A percentile compares a stretch with the other conserved stretches of the same genome.
These are phyloP conservation scores for Solanum aculeatissimum DNA, from an alignment of 305 asterid genomes.

Conservation along the genomic window DNA sequence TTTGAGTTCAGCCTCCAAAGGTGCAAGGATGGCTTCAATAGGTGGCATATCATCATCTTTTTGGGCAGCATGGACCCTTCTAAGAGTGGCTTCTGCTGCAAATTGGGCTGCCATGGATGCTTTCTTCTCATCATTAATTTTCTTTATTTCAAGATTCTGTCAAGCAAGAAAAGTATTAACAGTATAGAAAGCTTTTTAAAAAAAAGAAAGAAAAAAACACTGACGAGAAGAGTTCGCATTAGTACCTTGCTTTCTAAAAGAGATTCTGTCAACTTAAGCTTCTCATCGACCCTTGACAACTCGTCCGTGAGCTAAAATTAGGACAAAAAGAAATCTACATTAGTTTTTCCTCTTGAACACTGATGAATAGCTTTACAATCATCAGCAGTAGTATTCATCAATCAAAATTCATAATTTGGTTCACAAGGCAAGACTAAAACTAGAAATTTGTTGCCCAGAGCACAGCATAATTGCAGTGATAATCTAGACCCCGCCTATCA, in stretches of 20 bases:
- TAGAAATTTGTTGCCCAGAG: neutral
- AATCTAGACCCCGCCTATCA: neutral
- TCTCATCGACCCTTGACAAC: conserved; percentile 74
- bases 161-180: neutral
- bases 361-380: neutral
- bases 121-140: conserved; percentile 95
- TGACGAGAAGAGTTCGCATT: conserved; percentile 3
- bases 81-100: conserved; percentile 99
- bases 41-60: conserved; percentile 99
- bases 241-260: conserved; percentile 88
- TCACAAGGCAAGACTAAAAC: neutral
- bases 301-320: conserved; percentile 70
- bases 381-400: neutral
- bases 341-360: conserved; percentile 15
- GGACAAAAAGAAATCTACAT: conserved; percentile 5
- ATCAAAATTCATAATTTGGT: neutral
- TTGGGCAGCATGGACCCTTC: conserved; percentile 96
- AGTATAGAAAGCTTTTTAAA: neutral
- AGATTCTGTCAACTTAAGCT: conserved; percentile 86
- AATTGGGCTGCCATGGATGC: conserved; percentile 99
- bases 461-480: neutral
- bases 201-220: neutral
- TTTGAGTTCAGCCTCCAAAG: conserved; percentile 96
- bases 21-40: conserved; percentile 96
- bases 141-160: conserved; percentile 98